A percentile compares a stretch with the other conserved stretches of the same genome.
These are phyloP conservation scores for Rhipidocladum racemiflorum DNA, from an alignment of 176 grass and related monocot species.

Conservation along the genomic window DNA sequence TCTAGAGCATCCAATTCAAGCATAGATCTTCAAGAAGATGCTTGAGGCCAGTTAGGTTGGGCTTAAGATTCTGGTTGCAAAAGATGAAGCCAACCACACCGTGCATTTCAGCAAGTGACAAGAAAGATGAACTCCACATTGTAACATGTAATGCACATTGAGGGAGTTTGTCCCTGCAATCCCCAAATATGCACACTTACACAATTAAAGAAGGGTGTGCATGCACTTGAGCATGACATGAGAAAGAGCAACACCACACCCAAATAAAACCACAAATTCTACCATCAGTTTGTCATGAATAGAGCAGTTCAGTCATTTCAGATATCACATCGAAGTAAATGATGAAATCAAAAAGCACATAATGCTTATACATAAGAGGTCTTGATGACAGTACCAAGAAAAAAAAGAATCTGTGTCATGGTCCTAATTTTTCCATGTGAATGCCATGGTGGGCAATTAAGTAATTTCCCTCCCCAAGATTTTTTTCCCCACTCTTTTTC, in stretches of 20 bases:
- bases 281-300: not conserved
- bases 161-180: not conserved
- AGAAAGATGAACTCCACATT: not conserved
- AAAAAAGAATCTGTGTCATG: too few relatives aligned
- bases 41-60: not conserved
- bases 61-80: not conserved
- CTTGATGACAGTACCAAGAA: not conserved
- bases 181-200: not conserved
- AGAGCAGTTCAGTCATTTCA: not conserved
- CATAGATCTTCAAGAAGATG: conserved; percentile 14
- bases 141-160: not conserved
- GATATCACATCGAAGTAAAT: not conserved
- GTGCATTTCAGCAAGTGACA: not conserved
- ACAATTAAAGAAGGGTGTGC: not conserved
- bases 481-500: too few relatives aligned
- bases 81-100: not conserved
- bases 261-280: not conserved
- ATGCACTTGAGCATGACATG: not conserved
- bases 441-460: too few relatives aligned
- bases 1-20: not conserved
- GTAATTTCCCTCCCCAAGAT: too few relatives aligned
- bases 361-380: not conserved
- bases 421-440: too few relatives aligned
- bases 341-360: not conserved
- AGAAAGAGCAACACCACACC: not conserved